A percentile compares a stretch with the other conserved stretches of the same genome.
Evolutionary conservation across 2,329 filamentous ascomycete species (phyloP).

Genomic region (Colletotrichum sidae): DNA sequence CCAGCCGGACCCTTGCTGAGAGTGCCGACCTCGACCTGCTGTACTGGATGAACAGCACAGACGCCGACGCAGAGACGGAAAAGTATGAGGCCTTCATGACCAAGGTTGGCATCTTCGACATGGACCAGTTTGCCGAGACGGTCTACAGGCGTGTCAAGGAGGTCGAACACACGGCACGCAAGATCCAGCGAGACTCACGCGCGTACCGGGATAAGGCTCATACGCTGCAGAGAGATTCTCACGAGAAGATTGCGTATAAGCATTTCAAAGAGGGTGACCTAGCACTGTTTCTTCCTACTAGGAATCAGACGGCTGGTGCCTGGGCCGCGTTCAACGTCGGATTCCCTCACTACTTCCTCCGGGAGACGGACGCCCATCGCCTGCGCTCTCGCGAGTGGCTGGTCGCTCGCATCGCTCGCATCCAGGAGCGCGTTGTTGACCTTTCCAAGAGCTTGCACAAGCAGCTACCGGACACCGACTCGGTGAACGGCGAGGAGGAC

Average conservation of each 20-base stretch:
- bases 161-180: conserved; percentile 90
- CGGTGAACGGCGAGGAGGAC: conserved; percentile 73
- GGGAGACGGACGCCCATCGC: conserved; percentile 90
- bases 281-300: conserved; percentile 91
- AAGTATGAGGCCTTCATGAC: conserved; percentile 82
- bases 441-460: conserved; percentile 79
- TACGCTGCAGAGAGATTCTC: conserved; percentile 82
- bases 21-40: conserved; percentile 78
- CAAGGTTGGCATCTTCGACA: conserved; percentile 81
- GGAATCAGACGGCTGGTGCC: conserved; percentile 92
- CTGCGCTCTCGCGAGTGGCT: conserved; percentile 91
- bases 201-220: conserved; percentile 90
- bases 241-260: conserved; percentile 95
- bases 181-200: conserved; percentile 90
- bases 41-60: conserved; percentile 82
- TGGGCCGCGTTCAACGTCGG: conserved; percentile 99
- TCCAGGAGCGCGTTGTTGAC: conserved; percentile 94
- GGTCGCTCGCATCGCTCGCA: conserved; percentile 90
- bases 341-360: conserved; percentile 95
- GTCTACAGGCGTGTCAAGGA: conserved; percentile 92
- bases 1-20: conserved; percentile 67
- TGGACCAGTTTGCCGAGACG: conserved; percentile 86
- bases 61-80: conserved; percentile 73
- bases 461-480: conserved; percentile 59
- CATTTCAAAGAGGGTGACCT: conserved; percentile 97